These are phyloP conservation scores for Stemphylium beticola DNA, from an alignment of 2,329 filamentous ascomycete species.

Conservation along the genomic window DNA sequence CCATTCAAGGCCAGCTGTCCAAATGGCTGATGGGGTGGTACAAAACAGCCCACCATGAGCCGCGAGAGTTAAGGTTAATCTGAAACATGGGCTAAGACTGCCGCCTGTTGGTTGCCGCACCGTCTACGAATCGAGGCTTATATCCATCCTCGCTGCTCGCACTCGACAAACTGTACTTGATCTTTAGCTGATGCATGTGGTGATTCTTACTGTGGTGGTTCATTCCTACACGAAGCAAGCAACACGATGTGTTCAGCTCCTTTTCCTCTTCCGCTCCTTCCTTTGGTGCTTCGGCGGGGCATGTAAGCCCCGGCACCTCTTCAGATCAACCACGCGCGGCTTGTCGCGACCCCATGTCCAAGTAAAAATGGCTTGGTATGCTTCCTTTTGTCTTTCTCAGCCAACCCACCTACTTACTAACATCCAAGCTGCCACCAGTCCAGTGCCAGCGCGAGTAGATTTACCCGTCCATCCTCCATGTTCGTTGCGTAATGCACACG, in stretches of 20 bases:
- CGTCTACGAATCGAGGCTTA: slow-evolving; percentile 6
- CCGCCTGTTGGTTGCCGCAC: slow-evolving; percentile 11
- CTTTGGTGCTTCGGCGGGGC: background rate
- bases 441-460: no score
- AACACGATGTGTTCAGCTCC: background rate
- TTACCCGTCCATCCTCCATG: no score
- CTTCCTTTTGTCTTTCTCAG: background rate
- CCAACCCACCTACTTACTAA: background rate
- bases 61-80: slow-evolving; percentile 17
- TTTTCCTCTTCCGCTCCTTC: background rate
- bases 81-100: slow-evolving; percentile 28
- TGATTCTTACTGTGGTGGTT: no score
- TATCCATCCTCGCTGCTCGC: background rate
- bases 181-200: background rate
- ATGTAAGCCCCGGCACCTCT: background rate
- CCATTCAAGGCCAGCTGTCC: slow-evolving; percentile 16
- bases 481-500: background rate
- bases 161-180: background rate
- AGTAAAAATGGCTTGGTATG: background rate
- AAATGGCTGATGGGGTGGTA: slow-evolving; percentile 4
- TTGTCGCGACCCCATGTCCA: background rate
- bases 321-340: background rate
- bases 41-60: slow-evolving; percentile 14
- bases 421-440: no score
- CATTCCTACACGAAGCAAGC: background rate